Evolutionary conservation across 345 rosid genomes (phyloP).

Genomic region (Salix arbutifolia): DNA sequence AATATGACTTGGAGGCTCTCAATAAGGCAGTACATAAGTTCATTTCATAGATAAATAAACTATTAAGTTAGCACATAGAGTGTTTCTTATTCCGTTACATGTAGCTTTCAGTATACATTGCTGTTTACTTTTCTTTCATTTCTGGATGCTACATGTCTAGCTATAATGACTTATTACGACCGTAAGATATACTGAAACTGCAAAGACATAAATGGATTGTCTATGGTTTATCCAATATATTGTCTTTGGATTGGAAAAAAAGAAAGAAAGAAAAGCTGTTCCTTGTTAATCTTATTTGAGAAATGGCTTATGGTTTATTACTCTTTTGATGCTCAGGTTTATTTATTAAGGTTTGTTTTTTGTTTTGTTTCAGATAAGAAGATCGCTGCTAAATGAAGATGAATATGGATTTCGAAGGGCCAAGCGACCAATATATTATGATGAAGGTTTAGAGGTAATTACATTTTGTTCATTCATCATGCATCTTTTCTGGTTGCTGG

Average conservation of each 20-base stretch:
- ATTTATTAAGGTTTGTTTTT: neutral
- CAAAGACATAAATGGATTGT: neutral
- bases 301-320: neutral
- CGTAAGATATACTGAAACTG: neutral
- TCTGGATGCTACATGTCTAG: neutral
- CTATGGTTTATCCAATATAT: neutral
- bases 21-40: neutral
- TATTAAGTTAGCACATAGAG: neutral
- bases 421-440: slow-evolving; percentile 67
- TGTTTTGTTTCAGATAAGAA: slow-evolving; percentile 54
- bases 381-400: slow-evolving; percentile 67
- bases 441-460: slow-evolving; percentile 80
- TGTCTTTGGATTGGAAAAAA: neutral
- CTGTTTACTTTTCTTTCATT: neutral
- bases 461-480: neutral
- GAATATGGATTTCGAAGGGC: slow-evolving; percentile 74
- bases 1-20: neutral
- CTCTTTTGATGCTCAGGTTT: neutral
- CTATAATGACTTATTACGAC: neutral
- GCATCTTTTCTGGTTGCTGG: neutral
- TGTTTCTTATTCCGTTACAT: neutral
- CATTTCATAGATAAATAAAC: neutral
- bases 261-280: neutral
- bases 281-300: neutral
- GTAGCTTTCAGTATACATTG: neutral